Conservation (phyloP, 805 yeast genomes). For the Metschnikowia chrysomelidarum region DNA sequence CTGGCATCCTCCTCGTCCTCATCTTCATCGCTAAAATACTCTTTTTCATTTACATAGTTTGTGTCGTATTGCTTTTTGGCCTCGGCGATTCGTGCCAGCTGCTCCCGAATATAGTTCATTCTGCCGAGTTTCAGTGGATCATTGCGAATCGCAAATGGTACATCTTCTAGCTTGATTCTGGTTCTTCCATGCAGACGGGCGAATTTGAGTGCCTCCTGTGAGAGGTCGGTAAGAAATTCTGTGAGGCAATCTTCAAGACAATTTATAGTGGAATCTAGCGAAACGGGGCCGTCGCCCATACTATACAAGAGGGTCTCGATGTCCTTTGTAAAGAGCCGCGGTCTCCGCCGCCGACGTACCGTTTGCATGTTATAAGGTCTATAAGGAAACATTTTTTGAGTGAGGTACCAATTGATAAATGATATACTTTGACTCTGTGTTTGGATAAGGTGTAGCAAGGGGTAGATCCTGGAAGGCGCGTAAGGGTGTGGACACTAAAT, state of each 20-base stretch:
- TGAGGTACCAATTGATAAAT: no score
- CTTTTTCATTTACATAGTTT: conserved; percentile 21
- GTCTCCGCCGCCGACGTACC: conserved; percentile 26
- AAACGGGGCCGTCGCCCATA: conserved; percentile 42
- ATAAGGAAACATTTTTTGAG: conserved; percentile 14
- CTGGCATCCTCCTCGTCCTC: conserved; percentile 21
- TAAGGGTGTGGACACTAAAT: no score
- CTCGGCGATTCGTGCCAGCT: conserved; percentile 33
- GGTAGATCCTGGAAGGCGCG: no score
- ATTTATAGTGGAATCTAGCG: conserved; percentile 36
- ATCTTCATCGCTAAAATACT: conserved; percentile 16
- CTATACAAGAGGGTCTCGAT: conserved; percentile 41
- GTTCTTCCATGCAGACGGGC: conserved; percentile 39
- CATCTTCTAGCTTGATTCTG: conserved; percentile 41
- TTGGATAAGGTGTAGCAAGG: no score
- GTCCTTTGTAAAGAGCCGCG: conserved; percentile 39
- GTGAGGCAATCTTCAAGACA: conserved; percentile 39
- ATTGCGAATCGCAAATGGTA: conserved; percentile 39
- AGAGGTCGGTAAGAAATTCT: conserved; percentile 37
- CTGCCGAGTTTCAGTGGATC: conserved; percentile 44
- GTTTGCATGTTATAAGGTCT: conserved; percentile 9
- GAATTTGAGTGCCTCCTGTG: conserved; percentile 30
- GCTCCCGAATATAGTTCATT: conserved; percentile 39
- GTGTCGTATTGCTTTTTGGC: conserved; percentile 44
- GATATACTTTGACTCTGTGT: not conserved